Conservation (phyloP, 768 basidiomycete species). For the Suillus brevipes region DNA sequence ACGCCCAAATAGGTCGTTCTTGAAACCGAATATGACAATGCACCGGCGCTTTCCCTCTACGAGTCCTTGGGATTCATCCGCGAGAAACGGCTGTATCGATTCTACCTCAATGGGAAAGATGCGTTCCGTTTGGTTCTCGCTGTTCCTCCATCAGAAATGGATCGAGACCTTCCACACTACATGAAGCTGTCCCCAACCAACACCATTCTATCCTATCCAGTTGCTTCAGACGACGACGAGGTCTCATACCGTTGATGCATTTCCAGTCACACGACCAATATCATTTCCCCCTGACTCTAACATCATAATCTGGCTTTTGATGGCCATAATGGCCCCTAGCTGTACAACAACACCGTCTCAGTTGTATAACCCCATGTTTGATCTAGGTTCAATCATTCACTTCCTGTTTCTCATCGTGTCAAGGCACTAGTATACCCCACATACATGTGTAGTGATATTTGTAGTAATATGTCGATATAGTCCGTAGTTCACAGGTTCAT, state of each 20-base stretch:
- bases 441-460: constrained; percentile 6
- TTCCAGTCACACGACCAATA: constrained; percentile 4
- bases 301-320: constrained; percentile 1
- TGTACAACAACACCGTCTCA: not conserved
- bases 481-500: not conserved
- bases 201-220: constrained; percentile 20
- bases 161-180: constrained; percentile 16
- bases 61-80: constrained; percentile 92
- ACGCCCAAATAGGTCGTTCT: constrained; percentile 68
- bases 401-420: not conserved
- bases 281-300: not conserved
- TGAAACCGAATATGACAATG: constrained; percentile 95
- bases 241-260: constrained; percentile 4
- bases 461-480: constrained; percentile 7
- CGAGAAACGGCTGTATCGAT: constrained; percentile 91
- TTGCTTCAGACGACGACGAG: constrained; percentile 31
- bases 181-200: constrained; percentile 18
- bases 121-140: constrained; percentile 82
- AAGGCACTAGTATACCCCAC: constrained; percentile 7
- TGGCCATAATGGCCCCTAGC: constrained; percentile 6
- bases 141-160: constrained; percentile 41
- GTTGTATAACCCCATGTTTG: not conserved
- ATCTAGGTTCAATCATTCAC: constrained; percentile 2
- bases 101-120: constrained; percentile 97
- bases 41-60: constrained; percentile 84